Conservation (phyloP, 2,329 filamentous ascomycete genomes). For the Alternaria rosae region DNA sequence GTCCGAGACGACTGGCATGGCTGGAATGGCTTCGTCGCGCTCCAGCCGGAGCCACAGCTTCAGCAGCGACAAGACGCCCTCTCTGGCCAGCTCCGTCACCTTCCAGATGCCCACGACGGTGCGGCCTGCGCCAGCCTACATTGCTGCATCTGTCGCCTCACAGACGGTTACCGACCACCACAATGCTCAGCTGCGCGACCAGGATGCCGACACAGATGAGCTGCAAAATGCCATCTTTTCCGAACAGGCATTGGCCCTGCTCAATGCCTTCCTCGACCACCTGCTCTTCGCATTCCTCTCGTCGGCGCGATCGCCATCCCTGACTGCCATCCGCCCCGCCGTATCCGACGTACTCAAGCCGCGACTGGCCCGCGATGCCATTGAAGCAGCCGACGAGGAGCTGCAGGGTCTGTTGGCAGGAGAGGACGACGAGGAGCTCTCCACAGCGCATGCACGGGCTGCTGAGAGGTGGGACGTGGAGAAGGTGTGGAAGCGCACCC, state of each 20-base stretch:
- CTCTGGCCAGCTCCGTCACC: conserved; percentile 60
- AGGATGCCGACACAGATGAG: conserved; percentile 67
- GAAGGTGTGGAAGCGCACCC: conserved; percentile 89
- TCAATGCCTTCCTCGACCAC: conserved; percentile 94
- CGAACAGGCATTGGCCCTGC: conserved; percentile 73
- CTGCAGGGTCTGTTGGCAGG: conserved; percentile 87
- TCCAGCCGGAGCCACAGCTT: conserved; percentile 61
- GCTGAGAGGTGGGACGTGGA: conserved; percentile 83
- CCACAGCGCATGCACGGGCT: conserved; percentile 33
- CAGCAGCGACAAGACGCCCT: conserved; percentile 72
- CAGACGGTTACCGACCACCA: conserved; percentile 92
- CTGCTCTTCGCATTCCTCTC: conserved; percentile 90
- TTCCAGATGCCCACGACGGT: conserved; percentile 71
- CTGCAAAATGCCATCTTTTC: conserved; percentile 77
- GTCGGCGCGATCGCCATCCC: conserved; percentile 76
- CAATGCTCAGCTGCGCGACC: conserved; percentile 74
- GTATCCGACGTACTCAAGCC: conserved; percentile 88
- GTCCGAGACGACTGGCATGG: conserved; percentile 44
- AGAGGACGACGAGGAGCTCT: conserved; percentile 61
- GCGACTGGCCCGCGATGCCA: conserved; percentile 84
- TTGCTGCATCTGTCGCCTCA: conserved; percentile 85
- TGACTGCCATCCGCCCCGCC: conserved; percentile 78
- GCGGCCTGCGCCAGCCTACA: conserved; percentile 82
- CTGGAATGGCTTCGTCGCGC: conserved; percentile 45
- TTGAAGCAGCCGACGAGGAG: conserved; percentile 84